These are phyloP conservation scores for Coniochaeta hoffmannii DNA, from an alignment of 2,329 filamentous ascomycete species.

Conservation along the genomic window DNA sequence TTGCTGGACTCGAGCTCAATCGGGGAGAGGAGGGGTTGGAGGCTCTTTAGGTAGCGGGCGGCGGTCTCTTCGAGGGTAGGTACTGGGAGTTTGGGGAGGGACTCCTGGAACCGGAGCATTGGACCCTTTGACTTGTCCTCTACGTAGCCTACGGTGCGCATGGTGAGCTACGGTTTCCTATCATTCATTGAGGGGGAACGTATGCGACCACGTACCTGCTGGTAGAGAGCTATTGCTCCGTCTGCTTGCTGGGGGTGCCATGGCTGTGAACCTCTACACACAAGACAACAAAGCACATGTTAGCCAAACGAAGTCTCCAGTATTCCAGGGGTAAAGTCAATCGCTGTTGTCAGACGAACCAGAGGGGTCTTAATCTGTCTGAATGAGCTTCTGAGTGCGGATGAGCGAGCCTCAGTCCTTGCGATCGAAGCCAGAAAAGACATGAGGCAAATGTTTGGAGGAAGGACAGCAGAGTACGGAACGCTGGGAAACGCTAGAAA, in stretches of 20 bases:
- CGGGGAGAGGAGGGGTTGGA: slow-evolving; percentile 65
- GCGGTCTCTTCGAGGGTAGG: slow-evolving; percentile 78
- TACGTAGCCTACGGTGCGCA: slow-evolving; percentile 53
- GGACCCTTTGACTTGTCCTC: slow-evolving; percentile 73
- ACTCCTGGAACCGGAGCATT: slow-evolving; percentile 81
- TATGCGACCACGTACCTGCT: slow-evolving; percentile 29
- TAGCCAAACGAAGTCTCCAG: slow-evolving; percentile 3
- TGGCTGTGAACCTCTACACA: slow-evolving; percentile 28
- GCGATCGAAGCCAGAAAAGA: slow-evolving; percentile 23
- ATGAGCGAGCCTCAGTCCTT: slow-evolving; percentile 27
- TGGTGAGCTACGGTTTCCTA: slow-evolving; percentile 6
- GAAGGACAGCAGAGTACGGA: slow-evolving; percentile 2
- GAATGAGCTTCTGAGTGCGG: slow-evolving; percentile 19
- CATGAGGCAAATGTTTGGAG: slow-evolving; percentile 18
- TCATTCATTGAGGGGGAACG: not conserved
- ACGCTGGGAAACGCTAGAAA: not conserved
- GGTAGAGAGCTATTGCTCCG: slow-evolving; percentile 53
- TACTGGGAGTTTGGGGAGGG: slow-evolving; percentile 71
- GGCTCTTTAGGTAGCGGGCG: slow-evolving; percentile 70
- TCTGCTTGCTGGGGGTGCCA: slow-evolving; percentile 45
- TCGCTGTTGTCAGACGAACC: slow-evolving; percentile 12
- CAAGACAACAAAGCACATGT: slow-evolving; percentile 4
- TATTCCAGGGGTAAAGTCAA: not conserved
- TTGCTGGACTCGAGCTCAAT: slow-evolving; percentile 65
- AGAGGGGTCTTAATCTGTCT: slow-evolving; percentile 16